Conservation (phyloP, 2,329 filamentous ascomycete species). For the Alternaria longipes region DNA sequence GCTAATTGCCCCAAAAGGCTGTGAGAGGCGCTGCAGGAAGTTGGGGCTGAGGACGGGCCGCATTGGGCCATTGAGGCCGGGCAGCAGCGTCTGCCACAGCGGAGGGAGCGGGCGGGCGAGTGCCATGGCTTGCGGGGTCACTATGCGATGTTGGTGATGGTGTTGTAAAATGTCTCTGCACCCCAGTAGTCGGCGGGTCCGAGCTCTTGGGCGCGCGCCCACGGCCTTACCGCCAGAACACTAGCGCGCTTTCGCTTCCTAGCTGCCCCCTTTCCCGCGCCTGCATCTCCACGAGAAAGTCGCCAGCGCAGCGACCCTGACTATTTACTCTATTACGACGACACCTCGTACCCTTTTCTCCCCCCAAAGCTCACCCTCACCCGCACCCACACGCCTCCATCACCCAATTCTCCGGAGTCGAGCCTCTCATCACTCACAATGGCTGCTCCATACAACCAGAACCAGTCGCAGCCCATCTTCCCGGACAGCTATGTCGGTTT, state of each 20-base stretch:
- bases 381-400: slow-evolving; percentile 16
- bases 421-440: slow-evolving; percentile 56
- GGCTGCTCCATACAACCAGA: slow-evolving; percentile 70
- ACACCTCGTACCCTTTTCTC: slow-evolving; percentile 22
- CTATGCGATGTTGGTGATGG: slow-evolving; percentile 27
- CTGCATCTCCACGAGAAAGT: slow-evolving; percentile 51
- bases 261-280: slow-evolving; percentile 52
- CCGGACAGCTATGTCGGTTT: slow-evolving; percentile 99
- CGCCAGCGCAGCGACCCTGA: slow-evolving; percentile 46
- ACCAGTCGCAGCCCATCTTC: slow-evolving; percentile 71
- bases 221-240: slow-evolving; percentile 30
- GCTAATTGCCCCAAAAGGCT: slow-evolving; percentile 66
- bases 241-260: slow-evolving; percentile 51
- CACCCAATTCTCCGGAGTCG: slow-evolving; percentile 24
- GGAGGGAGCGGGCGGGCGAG: slow-evolving; percentile 55
- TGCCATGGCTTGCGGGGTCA: slow-evolving; percentile 35
- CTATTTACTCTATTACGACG: slow-evolving; percentile 39
- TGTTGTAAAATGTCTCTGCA: slow-evolving; percentile 38
- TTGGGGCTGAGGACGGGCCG: slow-evolving; percentile 52
- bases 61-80: slow-evolving; percentile 56
- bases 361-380: slow-evolving; percentile 16
- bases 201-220: slow-evolving; percentile 29
- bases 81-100: slow-evolving; percentile 63
- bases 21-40: slow-evolving; percentile 55
- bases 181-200: slow-evolving; percentile 26